Evolutionary conservation across 2,329 filamentous ascomycete genomes (phyloP).

Genomic region (Colletotrichum musae): DNA sequence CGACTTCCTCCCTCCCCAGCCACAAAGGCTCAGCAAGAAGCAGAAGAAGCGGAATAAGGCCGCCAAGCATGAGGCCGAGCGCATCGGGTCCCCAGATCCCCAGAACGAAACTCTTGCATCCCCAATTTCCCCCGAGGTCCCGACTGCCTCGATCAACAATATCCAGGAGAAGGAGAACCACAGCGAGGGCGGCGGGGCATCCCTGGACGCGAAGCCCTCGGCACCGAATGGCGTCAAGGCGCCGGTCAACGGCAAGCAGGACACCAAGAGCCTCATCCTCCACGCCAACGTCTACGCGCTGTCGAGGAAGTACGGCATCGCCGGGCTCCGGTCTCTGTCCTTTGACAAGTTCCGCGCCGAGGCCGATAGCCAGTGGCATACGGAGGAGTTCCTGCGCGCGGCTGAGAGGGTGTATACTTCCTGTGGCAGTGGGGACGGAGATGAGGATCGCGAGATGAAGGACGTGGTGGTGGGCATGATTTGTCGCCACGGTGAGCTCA

Average conservation of each 20-base stretch:
- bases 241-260: not conserved
- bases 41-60: slow-evolving; percentile 34
- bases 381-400: slow-evolving; percentile 31
- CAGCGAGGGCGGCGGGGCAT: slow-evolving; percentile 3
- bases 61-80: slow-evolving; percentile 13
- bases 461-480: slow-evolving; percentile 33
- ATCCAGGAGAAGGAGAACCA: slow-evolving; percentile 19
- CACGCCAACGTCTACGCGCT: slow-evolving; percentile 32
- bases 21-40: slow-evolving; percentile 25
- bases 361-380: slow-evolving; percentile 32
- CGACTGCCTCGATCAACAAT: not conserved
- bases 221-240: not conserved
- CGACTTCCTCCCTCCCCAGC: slow-evolving; percentile 29
- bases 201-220: not conserved
- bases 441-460: slow-evolving; percentile 30
- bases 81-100: not conserved
- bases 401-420: slow-evolving; percentile 23
- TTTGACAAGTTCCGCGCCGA: slow-evolving; percentile 28
- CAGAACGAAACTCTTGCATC: not conserved
- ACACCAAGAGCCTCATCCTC: slow-evolving; percentile 14
- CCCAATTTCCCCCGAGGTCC: not conserved
- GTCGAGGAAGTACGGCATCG: slow-evolving; percentile 27
- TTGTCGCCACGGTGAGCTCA: slow-evolving; percentile 22
- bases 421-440: slow-evolving; percentile 1
- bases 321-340: not conserved